phyloP scores from a whole-genome alignment of 2,329 filamentous ascomycete species.

The Parastagonospora avenae region DNA sequence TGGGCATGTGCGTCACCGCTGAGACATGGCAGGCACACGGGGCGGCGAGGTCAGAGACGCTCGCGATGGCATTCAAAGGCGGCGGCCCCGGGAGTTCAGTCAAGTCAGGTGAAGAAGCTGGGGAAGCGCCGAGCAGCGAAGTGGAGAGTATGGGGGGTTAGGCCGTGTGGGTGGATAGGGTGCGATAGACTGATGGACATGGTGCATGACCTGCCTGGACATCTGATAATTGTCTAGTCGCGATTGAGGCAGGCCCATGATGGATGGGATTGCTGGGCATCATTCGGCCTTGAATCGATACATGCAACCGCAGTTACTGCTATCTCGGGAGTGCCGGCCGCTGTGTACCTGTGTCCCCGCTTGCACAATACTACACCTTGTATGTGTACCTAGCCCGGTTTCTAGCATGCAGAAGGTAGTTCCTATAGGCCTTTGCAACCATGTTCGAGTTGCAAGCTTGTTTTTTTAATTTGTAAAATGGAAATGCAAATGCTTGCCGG shows the following conservation, averaged over 20 bases:
- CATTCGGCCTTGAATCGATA: too few species aligned
- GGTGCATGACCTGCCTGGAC: constrained; percentile 17
- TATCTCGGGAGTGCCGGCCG: too few species aligned
- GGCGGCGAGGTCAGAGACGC: background rate
- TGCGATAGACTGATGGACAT: background rate
- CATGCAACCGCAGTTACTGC: too few species aligned
- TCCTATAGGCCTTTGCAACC: too few species aligned
- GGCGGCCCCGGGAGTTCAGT: background rate
- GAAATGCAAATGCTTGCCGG: too few species aligned
- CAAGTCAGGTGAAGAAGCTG: constrained; percentile 1
- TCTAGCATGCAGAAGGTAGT: too few species aligned
- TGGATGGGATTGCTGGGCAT: background rate
- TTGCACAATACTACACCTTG: too few species aligned
- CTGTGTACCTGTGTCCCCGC: too few species aligned
- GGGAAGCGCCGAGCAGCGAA: constrained; percentile 19
- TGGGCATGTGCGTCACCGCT: constrained; percentile 26
- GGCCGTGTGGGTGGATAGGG: constrained; percentile 11
- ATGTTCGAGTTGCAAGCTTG: too few species aligned
- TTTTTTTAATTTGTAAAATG: too few species aligned
- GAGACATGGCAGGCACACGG: constrained; percentile 18
- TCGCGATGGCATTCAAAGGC: background rate
- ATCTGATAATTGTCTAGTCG: constrained; percentile 18
- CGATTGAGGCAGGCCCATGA: constrained; percentile 1
- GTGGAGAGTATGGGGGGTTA: constrained; percentile 5
- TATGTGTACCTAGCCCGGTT: too few species aligned